A percentile compares a stretch with the other conserved stretches of the same genome.
Evolutionary conservation across 495 filamentous ascomycete genomes (phyloP).

Genomic region (Glarea lozoyensis): DNA sequence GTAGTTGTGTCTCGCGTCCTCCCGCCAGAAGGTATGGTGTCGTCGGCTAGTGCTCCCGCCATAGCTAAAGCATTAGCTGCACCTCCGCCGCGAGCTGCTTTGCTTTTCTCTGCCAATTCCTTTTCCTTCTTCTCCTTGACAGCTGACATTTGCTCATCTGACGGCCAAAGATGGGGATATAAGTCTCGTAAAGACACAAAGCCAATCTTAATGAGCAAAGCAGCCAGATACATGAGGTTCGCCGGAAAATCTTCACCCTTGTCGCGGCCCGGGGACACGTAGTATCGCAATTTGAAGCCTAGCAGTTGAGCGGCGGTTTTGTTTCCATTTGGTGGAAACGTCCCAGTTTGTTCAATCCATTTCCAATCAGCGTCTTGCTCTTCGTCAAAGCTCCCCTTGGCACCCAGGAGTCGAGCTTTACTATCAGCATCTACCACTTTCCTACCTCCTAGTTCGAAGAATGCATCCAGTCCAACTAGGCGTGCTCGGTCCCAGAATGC

Average conservation of each 20-base stretch:
- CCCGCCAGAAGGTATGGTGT: slow-evolving; percentile 45
- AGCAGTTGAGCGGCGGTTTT: slow-evolving; percentile 86
- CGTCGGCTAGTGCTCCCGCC: slow-evolving; percentile 82
- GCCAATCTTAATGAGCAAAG: slow-evolving; percentile 90
- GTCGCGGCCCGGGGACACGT: slow-evolving; percentile 62
- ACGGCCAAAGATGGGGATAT: slow-evolving; percentile 85
- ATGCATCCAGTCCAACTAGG: slow-evolving; percentile 67
- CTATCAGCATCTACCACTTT: slow-evolving; percentile 40
- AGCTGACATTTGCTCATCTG: slow-evolving; percentile 70
- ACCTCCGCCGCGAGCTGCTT: slow-evolving; percentile 46
- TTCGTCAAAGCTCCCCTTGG: slow-evolving; percentile 26
- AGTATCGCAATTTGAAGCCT: slow-evolving; percentile 96
- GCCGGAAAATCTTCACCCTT: slow-evolving; percentile 64
- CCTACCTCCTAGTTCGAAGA: slow-evolving; percentile 73
- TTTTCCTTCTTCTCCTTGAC: slow-evolving; percentile 57
- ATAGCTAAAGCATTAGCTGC: slow-evolving; percentile 78
- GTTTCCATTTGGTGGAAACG: slow-evolving; percentile 76
- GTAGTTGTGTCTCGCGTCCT: slow-evolving; percentile 17
- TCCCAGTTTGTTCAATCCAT: slow-evolving; percentile 74
- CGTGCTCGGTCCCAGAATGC: slow-evolving; percentile 78
- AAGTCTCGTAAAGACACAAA: slow-evolving; percentile 93
- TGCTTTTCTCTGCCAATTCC: slow-evolving; percentile 74
- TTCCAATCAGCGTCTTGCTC: slow-evolving; percentile 41
- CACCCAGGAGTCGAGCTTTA: slow-evolving; percentile 34
- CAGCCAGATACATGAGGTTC: slow-evolving; percentile 84